Evolutionary conservation across 2,329 filamentous ascomycete species (phyloP).

Genomic region (Gyromitra esculenta): DNA sequence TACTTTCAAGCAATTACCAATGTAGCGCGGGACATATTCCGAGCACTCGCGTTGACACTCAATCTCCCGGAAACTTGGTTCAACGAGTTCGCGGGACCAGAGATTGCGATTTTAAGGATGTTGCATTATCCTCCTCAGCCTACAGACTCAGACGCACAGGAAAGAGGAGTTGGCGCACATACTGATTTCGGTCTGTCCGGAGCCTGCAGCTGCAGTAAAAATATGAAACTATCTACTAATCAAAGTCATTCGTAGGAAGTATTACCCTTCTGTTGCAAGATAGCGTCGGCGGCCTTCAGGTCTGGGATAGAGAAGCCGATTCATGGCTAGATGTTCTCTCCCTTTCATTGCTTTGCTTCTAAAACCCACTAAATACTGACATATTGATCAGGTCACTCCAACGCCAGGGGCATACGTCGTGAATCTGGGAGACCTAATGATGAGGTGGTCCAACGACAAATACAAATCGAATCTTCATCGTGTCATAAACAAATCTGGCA

Average conservation of each 20-base stretch:
- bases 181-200: conserved; percentile 55
- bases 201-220: not conserved
- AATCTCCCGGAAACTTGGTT: conserved; percentile 53
- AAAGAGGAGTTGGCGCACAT: conserved; percentile 55
- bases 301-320: conserved; percentile 51
- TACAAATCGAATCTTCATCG: conserved; percentile 65
- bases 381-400: conserved; percentile 56
- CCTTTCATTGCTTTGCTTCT: not conserved
- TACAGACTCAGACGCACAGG: conserved; percentile 42
- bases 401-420: conserved; percentile 64
- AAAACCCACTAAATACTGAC: not conserved
- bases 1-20: conserved; percentile 53
- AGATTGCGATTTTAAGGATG: conserved; percentile 50
- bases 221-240: not conserved
- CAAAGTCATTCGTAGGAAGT: not conserved
- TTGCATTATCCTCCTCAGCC: conserved; percentile 56
- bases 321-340: conserved; percentile 27
- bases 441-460: conserved; percentile 65
- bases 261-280: conserved; percentile 55
- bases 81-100: conserved; percentile 45
- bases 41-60: conserved; percentile 54
- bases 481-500: conserved; percentile 60
- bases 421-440: conserved; percentile 66
- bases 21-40: conserved; percentile 53
- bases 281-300: conserved; percentile 55